Evolutionary conservation across 108 stramenopile species (phyloP).

Genomic region (Nannochloropsis salina): DNA sequence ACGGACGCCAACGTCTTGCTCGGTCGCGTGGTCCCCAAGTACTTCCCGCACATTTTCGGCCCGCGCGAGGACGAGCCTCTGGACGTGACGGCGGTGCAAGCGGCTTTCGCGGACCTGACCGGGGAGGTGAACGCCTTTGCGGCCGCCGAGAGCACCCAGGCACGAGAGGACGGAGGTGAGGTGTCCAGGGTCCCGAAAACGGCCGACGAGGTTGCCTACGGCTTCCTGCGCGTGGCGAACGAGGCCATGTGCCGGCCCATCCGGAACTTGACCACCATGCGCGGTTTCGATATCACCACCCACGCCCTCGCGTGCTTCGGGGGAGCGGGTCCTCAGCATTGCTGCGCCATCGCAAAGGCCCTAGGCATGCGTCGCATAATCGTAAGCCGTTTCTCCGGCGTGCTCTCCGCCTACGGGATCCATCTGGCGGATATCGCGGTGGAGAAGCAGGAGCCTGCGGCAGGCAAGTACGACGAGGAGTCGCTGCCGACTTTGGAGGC

Average conservation of each 20-base stretch:
- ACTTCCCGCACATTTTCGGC: constrained; percentile 95
- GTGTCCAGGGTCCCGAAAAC: constrained; percentile 22
- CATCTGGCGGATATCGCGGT: constrained; percentile 82
- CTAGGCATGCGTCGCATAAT: constrained; percentile 84
- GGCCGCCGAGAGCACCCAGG: constrained; percentile 19
- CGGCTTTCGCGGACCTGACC: constrained; percentile 70
- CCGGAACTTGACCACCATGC: constrained; percentile 95
- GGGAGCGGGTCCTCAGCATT: constrained; percentile 96
- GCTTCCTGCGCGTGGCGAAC: constrained; percentile 95
- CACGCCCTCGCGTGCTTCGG: constrained; percentile 92
- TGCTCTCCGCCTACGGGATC: constrained; percentile 92
- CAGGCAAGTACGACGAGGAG: constrained; percentile 46
- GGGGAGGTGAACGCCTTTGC: constrained; percentile 54
- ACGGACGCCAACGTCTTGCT: constrained; percentile 96
- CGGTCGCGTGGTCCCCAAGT: constrained; percentile 78
- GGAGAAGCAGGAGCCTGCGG: constrained; percentile 83
- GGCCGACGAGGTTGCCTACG: constrained; percentile 72
- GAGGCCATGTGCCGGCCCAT: constrained; percentile 99
- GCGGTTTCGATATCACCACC: constrained; percentile 72
- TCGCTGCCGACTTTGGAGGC: not conserved
- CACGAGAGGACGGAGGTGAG: not conserved
- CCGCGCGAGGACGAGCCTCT: constrained; percentile 87
- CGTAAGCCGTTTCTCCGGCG: constrained; percentile 87
- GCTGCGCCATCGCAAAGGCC: constrained; percentile 78
- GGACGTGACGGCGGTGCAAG: constrained; percentile 74